These are phyloP conservation scores for Russula abietina DNA, from an alignment of 768 basidiomycete genomes.

Conservation along the genomic window DNA sequence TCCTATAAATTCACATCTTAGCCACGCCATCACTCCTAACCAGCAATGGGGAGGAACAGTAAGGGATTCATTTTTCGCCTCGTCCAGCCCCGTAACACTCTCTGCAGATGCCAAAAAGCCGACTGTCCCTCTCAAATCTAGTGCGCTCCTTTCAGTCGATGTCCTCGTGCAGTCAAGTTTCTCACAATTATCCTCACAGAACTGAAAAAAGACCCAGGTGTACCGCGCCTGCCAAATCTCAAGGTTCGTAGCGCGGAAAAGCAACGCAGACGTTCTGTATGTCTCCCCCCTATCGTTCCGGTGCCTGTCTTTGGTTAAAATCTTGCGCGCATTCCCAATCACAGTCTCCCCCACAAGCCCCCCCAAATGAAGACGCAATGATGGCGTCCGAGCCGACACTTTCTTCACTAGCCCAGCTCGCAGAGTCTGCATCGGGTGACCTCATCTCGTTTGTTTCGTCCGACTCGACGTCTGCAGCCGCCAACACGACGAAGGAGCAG, in stretches of 20 bases:
- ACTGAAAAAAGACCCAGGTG: slow-evolving; percentile 83
- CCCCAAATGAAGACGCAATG: slow-evolving; percentile 44
- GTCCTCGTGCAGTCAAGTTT: background rate
- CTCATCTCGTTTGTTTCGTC: slow-evolving; percentile 35
- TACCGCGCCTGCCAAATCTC: slow-evolving; percentile 74
- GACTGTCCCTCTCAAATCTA: slow-evolving; percentile 9
- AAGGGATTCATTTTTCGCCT: background rate
- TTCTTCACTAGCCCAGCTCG: slow-evolving; percentile 51
- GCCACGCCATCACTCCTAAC: background rate
- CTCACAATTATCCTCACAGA: slow-evolving; percentile 38
- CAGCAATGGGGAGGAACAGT: slow-evolving; percentile 12
- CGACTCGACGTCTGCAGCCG: slow-evolving; percentile 25
- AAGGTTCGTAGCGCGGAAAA: slow-evolving; percentile 54
- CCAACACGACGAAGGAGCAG: slow-evolving; percentile 65
- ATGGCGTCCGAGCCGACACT: slow-evolving; percentile 75
- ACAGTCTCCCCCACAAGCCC: slow-evolving; percentile 10
- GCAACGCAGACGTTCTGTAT: slow-evolving; percentile 39
- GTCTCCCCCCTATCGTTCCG: slow-evolving; percentile 24
- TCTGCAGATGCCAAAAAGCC: slow-evolving; percentile 5
- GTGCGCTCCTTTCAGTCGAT: background rate
- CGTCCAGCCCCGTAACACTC: background rate
- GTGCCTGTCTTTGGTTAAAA: background rate
- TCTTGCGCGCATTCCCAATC: background rate
- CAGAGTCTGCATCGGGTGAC: slow-evolving; percentile 31
- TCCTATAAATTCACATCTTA: background rate